Evolutionary conservation across 352 stramenopile genomes (phyloP).

Genomic region (Aphanomyces invadans): DNA sequence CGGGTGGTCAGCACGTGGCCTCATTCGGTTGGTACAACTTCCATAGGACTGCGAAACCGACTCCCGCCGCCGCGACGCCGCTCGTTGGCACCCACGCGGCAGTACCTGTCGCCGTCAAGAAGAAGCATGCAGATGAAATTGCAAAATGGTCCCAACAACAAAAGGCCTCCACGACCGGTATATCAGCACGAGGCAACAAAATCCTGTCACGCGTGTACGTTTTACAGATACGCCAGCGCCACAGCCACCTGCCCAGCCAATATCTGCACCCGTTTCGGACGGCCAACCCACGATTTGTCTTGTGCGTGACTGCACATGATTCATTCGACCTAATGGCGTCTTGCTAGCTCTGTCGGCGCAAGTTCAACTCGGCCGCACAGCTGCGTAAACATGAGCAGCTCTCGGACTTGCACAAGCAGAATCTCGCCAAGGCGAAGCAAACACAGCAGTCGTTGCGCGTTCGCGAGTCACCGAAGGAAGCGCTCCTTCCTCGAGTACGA

Average conservation of each 20-base stretch:
- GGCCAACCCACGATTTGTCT: conserved; percentile 65
- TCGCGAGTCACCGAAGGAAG: neutral
- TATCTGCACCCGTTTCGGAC: neutral
- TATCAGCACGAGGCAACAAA: neutral
- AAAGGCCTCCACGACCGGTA: neutral
- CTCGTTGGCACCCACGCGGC: conserved; percentile 5
- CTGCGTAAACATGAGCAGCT: conserved; percentile 71
- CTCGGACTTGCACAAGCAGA: conserved; percentile 65
- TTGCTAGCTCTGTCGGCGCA: conserved; percentile 62
- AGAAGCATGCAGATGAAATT: conserved; percentile 71
- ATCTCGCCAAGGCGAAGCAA: conserved; percentile 67
- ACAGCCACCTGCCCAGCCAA: neutral
- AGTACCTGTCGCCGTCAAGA: conserved; percentile 38
- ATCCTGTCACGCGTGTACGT: neutral
- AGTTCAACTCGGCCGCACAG: conserved; percentile 65
- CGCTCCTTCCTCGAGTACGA: neutral
- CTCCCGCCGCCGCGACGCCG: neutral
- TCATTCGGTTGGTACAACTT: neutral
- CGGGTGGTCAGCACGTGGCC: neutral
- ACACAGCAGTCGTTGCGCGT: conserved; percentile 11
- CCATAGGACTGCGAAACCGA: neutral
- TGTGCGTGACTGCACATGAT: no score
- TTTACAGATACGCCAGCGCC: neutral
- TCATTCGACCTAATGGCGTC: no score
- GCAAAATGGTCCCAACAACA: conserved; percentile 72